These are phyloP conservation scores for Isabelozyma rhagii DNA, from an alignment of 805 yeast species.

Conservation along the genomic window DNA sequence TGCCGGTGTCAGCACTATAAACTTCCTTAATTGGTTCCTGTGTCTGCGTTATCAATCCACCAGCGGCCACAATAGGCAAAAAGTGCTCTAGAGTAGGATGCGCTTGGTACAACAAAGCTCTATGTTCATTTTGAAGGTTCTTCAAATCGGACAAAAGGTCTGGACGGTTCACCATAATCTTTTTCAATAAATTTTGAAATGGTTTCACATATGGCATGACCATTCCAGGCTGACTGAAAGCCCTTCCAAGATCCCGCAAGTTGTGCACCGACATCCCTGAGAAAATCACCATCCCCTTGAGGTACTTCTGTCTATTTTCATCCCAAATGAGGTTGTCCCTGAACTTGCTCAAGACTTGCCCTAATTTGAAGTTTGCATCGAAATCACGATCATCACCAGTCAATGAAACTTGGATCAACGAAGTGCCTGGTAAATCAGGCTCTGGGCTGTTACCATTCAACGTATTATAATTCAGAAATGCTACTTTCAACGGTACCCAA, in stretches of 20 bases:
- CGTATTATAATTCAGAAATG: conserved; percentile 43
- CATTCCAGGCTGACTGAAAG: conserved; percentile 10
- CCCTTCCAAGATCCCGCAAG: conserved; percentile 47
- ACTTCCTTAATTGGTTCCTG: conserved; percentile 37
- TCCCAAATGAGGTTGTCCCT: conserved; percentile 42
- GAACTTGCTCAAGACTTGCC: conserved; percentile 49
- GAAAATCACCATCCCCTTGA: conserved; percentile 47
- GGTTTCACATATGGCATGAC: conserved; percentile 47
- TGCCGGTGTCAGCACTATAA: conserved; percentile 40
- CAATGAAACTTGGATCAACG: conserved; percentile 51
- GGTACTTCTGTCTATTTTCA: conserved; percentile 16
- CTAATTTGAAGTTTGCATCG: conserved; percentile 49
- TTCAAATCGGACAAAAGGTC: conserved; percentile 36
- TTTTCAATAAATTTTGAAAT: conserved; percentile 48
- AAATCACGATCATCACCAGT: conserved; percentile 38
- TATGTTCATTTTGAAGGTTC: conserved; percentile 25
- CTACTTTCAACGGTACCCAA: conserved; percentile 78
- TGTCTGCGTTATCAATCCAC: conserved; percentile 48
- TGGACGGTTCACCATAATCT: conserved; percentile 30
- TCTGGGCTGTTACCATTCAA: conserved; percentile 23
- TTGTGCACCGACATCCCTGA: conserved; percentile 86
- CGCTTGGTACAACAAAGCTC: conserved; percentile 42
- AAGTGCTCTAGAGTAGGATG: conserved; percentile 82
- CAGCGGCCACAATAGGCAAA: conserved; percentile 60
- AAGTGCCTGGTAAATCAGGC: conserved; percentile 40